phyloP scores from a whole-genome alignment of 2,329 filamentous ascomycete species.

The Pyrenophora tritici-repentis region DNA sequence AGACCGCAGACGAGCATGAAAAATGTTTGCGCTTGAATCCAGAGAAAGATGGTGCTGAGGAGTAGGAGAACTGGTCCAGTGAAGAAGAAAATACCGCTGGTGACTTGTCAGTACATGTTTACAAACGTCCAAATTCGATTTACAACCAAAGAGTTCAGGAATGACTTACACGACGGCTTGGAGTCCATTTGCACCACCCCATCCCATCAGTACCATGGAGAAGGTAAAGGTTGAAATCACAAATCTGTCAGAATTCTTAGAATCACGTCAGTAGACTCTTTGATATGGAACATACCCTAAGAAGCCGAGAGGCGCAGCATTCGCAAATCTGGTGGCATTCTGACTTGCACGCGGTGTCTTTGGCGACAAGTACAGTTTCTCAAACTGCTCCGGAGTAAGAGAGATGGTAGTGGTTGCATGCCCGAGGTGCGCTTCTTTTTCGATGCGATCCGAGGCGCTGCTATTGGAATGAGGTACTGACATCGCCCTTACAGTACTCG shows the following conservation, averaged over 20 bases:
- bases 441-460: slow-evolving; percentile 22
- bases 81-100: slow-evolving; percentile 50
- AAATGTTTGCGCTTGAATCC: slow-evolving; percentile 49
- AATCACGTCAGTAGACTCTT: background rate
- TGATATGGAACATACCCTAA: slow-evolving; percentile 24
- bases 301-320: slow-evolving; percentile 37
- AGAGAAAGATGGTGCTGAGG: slow-evolving; percentile 57
- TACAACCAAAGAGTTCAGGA: background rate
- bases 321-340: slow-evolving; percentile 26
- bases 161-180: slow-evolving; percentile 40
- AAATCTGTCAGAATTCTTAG: slow-evolving; percentile 26
- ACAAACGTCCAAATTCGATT: background rate
- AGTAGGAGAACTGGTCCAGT: slow-evolving; percentile 55
- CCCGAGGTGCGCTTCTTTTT: slow-evolving; percentile 23
- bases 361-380: slow-evolving; percentile 35
- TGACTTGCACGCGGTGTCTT: slow-evolving; percentile 32
- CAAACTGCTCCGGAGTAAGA: slow-evolving; percentile 35
- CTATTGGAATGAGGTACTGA: slow-evolving; percentile 2
- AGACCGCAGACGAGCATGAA: slow-evolving; percentile 59
- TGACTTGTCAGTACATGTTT: background rate
- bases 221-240: slow-evolving; percentile 50
- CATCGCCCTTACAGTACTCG: slow-evolving; percentile 1
- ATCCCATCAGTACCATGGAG: slow-evolving; percentile 48
- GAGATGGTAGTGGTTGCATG: slow-evolving; percentile 36
- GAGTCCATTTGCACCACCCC: slow-evolving; percentile 46